Percentiles rank a stretch among this genome's conserved stretches.
Conservation (phyloP, 106 monocot genomes). For the Allium sativum region DNA sequence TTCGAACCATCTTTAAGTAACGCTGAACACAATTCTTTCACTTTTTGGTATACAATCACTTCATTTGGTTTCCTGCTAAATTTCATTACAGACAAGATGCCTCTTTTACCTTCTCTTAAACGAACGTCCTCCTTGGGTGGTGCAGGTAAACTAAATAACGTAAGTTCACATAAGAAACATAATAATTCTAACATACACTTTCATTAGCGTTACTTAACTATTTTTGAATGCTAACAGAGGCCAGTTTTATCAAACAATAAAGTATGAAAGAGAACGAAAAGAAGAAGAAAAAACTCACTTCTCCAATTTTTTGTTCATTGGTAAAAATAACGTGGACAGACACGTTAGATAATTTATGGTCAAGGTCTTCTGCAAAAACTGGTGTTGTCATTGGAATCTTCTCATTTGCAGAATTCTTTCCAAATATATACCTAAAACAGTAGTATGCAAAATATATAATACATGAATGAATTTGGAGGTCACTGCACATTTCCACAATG, state of each 20-base stretch:
- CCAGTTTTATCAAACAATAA: not conserved
- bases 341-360: constrained; percentile 44
- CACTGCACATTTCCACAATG: too few relatives aligned
- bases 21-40: constrained; percentile 36
- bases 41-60: constrained; percentile 39
- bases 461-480: too few relatives aligned
- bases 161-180: not conserved
- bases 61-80: constrained; percentile 76
- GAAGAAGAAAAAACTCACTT: constrained; percentile 10
- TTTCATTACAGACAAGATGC: constrained; percentile 51
- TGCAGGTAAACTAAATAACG: constrained; percentile 42
- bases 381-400: constrained; percentile 95
- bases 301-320: constrained; percentile 42
- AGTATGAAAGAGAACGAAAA: not conserved
- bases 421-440: constrained; percentile 80
- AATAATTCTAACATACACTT: not conserved
- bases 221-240: not conserved
- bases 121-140: constrained; percentile 41
- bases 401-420: constrained; percentile 75
- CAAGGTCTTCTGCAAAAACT: constrained; percentile 61
- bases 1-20: constrained; percentile 51
- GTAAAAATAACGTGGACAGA: constrained; percentile 79
- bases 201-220: not conserved
- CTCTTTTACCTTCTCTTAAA: constrained; percentile 51
- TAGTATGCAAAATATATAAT: not conserved